These are phyloP conservation scores for Lentinula sp. DNA, from an alignment of 768 basidiomycete genomes.

Conservation along the genomic window DNA sequence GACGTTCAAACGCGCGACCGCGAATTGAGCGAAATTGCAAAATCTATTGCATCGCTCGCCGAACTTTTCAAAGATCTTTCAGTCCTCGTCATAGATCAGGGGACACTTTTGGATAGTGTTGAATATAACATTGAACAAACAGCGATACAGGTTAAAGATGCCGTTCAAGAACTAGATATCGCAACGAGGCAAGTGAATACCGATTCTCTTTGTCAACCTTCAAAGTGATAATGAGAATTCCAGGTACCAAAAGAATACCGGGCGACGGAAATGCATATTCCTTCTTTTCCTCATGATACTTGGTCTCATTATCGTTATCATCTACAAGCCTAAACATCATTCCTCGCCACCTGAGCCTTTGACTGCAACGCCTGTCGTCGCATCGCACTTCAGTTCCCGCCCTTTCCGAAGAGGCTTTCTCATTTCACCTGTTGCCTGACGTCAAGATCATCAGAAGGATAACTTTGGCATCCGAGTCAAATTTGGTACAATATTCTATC, in stretches of 20 bases:
- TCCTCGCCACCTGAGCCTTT: slow-evolving; percentile 18
- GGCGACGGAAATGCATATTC: slow-evolving; percentile 90
- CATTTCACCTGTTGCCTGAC: background rate
- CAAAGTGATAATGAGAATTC: background rate
- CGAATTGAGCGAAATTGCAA: slow-evolving; percentile 86
- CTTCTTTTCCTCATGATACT: slow-evolving; percentile 86
- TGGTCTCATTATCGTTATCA: slow-evolving; percentile 79
- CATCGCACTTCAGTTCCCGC: background rate
- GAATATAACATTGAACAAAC: slow-evolving; percentile 98
- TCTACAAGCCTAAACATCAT: slow-evolving; percentile 83
- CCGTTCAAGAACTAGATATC: slow-evolving; percentile 75
- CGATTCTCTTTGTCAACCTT: background rate
- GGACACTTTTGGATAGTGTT: slow-evolving; percentile 91
- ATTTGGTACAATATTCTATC: background rate
- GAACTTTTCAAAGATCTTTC: slow-evolving; percentile 96
- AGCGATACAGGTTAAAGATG: slow-evolving; percentile 72
- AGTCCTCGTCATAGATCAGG: slow-evolving; percentile 93
- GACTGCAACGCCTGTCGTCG: slow-evolving; percentile 16
- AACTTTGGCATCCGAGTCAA: background rate
- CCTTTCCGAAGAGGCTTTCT: background rate
- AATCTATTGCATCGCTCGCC: slow-evolving; percentile 84
- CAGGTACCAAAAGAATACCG: slow-evolving; percentile 93
- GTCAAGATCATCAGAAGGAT: background rate
- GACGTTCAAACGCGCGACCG: slow-evolving; percentile 43
- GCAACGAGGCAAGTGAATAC: slow-evolving; percentile 64